Evolutionary conservation across 805 yeast genomes (phyloP).

Genomic region (Candida patagonica): DNA sequence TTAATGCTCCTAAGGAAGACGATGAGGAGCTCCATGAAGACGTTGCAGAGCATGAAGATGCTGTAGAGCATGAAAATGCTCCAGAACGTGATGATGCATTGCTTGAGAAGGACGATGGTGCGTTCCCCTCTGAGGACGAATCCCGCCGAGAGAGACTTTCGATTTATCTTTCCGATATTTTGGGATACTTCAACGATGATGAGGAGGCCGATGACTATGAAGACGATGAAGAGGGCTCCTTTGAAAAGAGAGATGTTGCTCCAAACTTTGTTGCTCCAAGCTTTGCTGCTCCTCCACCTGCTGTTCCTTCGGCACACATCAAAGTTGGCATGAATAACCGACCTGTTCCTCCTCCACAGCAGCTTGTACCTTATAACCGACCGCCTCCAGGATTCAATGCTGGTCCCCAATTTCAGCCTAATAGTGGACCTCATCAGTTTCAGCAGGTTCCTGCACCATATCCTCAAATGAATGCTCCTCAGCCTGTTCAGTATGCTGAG

Average conservation of each 20-base stretch:
- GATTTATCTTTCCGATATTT: background rate
- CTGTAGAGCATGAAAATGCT: no score
- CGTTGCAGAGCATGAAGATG: slow-evolving; percentile 3
- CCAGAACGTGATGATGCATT: background rate
- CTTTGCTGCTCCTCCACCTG: background rate
- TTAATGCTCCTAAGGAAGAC: background rate
- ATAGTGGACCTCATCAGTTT: background rate
- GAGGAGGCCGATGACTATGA: background rate
- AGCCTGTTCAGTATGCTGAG: no score
- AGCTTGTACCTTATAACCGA: background rate
- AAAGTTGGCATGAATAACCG: background rate
- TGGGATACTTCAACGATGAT: background rate
- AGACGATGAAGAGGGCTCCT: background rate
- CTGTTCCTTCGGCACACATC: background rate
- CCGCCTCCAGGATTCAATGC: slow-evolving; percentile 2
- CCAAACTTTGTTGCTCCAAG: background rate
- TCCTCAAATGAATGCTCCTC: background rate
- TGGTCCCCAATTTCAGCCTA: slow-evolving; percentile 2
- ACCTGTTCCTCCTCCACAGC: background rate
- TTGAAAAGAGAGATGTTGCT: slow-evolving; percentile 2
- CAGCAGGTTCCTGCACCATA: background rate
- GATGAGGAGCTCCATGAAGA: slow-evolving; percentile 1
- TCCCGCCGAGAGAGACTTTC: background rate
- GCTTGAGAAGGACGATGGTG: slow-evolving; percentile 1
- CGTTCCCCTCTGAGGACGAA: background rate